Evolutionary conservation across 1,284 basidiomycete species (phyloP), one percentile per base, ranked within the genome.

Genomic region (Austroboletus rostrupii): DNA sequence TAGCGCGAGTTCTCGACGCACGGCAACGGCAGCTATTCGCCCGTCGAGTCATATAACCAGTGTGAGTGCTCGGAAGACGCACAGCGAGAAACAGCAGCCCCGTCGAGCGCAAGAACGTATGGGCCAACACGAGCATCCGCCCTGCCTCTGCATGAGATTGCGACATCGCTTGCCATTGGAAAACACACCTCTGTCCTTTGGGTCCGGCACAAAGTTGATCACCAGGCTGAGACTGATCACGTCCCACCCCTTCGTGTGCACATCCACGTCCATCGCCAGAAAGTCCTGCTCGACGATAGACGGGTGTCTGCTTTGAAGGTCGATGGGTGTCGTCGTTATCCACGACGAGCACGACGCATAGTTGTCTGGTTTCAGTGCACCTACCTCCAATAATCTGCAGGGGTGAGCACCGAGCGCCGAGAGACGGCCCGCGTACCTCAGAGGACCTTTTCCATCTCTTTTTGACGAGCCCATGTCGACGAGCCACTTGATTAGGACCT

Each of bases 1-100:
- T 93, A 94, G 6, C 92, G 80, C 3, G 92, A 94, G 64, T 94
- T 95, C 21, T 74, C 65, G 20, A 94, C 75, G 61, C 92, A 95
- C 3, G 92, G 85, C 14, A 86, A 71, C 1, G 92, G 92, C 3
- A 95, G 78, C 87, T 89, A 50, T 43, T 2, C 16, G 14, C 19
- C n/a, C 2, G 5, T 17, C 55, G 37, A 54, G 53, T 28, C 11
- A 39, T 17, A 36, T 44, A 17, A 19, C 14, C 33, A 47, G 39
- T 17, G 21, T 12, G 40, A 32, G 45, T 2, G 19, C 29, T n/a
- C 6, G 20, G 42, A 40, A 12, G n/a, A 71, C 83, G 55, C 56
- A 87, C 86, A 9, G 82, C 88, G 29, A 94, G 75, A 65, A 92
- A 95, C 1, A 94, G 70, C 49, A 84, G 63, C 0, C 85, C 80